Base-by-base conservation (phyloP, 441 rosid species). In the Flueggea neowawraea region DNA sequence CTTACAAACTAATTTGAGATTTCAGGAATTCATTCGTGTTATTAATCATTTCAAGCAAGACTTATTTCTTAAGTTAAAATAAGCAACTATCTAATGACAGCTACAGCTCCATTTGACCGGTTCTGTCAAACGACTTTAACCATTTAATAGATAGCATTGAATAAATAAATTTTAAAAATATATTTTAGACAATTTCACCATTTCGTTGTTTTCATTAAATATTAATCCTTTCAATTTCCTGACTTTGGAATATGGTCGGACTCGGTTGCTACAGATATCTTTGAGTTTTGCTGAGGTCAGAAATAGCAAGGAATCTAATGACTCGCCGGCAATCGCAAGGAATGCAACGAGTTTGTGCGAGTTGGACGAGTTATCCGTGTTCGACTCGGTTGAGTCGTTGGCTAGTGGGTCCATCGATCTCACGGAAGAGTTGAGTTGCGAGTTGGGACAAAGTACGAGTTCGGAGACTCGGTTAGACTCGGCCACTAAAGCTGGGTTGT, bases 271-370 rank as follows among this genome's bases (percentile, higher is more conserved):
- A 11, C 60, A 79, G 87, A 57, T 80, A 51, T 10, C 56, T 31
- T 65, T 80, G 16, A 69, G 78, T 55, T 75, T 75, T 28, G 65
- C 74, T 8, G 78, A 71, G 69, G 69, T 72, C 41, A 73, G 78
- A 51, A 45, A 43, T 54, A 47, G 55, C 5, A 5, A 31, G 5
- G 74, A 36, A 36, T 5, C 0, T 5, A 36, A 75, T n/a, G 36
- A 12, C 28, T 17, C 60, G 13, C 7, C 59, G 11, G 65, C 31
- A 60, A 33, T 31, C 10, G 68, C 31, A 62, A 67, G 54, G 44
- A 73, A 64, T 59, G 56, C 70, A 33, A 12, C 16, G 28, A 48
- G 52, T 51, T 58, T 55, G 16, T 51, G 10, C 8, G 70, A 69
- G 9, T 71, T 69, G 12, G 71, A 53, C 12, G 62, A 55, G 54